These are phyloP conservation scores for Gaultheria prostrata DNA, from an alignment of 148 eudicot genomes.

Conservation along the genomic window DNA sequence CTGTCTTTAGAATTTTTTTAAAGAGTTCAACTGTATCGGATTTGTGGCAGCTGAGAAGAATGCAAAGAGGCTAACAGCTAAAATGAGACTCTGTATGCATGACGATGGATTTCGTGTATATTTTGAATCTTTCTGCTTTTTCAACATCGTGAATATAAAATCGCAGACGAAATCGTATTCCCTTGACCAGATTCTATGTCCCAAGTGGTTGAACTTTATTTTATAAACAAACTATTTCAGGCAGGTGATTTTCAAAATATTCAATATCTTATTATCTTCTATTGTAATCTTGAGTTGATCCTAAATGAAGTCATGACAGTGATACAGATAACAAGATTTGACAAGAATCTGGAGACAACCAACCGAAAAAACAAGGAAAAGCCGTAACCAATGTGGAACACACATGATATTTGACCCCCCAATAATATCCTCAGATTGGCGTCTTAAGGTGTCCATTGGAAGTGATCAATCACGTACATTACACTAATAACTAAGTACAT, in stretches of 20 bases:
- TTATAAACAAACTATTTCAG: not conserved
- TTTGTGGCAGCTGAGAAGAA: not conserved
- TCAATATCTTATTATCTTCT: not conserved
- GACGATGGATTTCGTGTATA: not conserved
- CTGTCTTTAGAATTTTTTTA: not conserved
- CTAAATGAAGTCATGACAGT: not conserved
- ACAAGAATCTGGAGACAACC: not conserved
- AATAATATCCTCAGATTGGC: not conserved
- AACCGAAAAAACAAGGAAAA: not conserved
- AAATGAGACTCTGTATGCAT: not conserved
- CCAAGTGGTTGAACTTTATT: not conserved
- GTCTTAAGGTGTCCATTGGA: not conserved
- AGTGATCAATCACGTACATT: not conserved
- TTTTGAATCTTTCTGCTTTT: not conserved
- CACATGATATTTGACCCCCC: not conserved
- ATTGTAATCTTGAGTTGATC: not conserved
- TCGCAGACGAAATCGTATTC: not conserved
- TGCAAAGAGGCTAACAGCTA: not conserved
- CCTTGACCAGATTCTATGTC: not conserved
- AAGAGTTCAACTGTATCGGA: not conserved
- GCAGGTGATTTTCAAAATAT: not conserved
- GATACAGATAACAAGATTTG: not conserved
- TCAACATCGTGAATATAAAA: not conserved
- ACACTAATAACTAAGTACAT: not conserved
- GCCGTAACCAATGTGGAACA: not conserved